A percentile compares a stretch with the other conserved stretches of the same genome.
Evolutionary conservation across 2,329 filamentous ascomycete species (phyloP).

Genomic region (Ramichloridium luteum): DNA sequence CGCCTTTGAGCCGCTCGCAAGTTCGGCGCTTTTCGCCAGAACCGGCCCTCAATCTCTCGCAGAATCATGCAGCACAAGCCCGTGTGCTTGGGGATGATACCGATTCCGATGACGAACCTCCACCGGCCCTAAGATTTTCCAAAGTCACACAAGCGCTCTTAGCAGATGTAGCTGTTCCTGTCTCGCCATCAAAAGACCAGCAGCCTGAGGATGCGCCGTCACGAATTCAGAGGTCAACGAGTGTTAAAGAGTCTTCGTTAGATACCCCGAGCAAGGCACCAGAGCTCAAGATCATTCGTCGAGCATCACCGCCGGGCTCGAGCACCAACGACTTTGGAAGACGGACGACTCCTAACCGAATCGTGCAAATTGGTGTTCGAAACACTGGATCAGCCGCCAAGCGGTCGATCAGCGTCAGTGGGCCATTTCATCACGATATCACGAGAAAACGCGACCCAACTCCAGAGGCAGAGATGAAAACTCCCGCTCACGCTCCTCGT

Average conservation of each 20-base stretch:
- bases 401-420: constrained; percentile 22
- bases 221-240: constrained; percentile 19
- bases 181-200: constrained; percentile 39
- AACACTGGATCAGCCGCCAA: constrained; percentile 20
- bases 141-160: constrained; percentile 81
- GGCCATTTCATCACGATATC: constrained; percentile 21
- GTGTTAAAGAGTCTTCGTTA: constrained; percentile 17
- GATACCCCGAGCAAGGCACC: constrained; percentile 27
- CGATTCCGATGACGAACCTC: constrained; percentile 79
- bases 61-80: constrained; percentile 34
- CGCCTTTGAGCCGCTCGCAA: constrained; percentile 21
- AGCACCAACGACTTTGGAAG: constrained; percentile 10
- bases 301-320: constrained; percentile 21
- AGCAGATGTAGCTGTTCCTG: constrained; percentile 46
- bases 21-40: constrained; percentile 35
- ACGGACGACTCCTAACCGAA: constrained; percentile 24
- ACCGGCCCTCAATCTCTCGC: constrained; percentile 31
- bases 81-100: constrained; percentile 65
- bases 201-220: constrained; percentile 22
- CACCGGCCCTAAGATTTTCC: constrained; percentile 80
- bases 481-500: constrained; percentile 26
- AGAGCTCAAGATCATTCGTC: constrained; percentile 25
- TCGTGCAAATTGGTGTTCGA: constrained; percentile 23
- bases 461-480: constrained; percentile 24
- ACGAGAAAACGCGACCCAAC: constrained; percentile 21